Conservation (phyloP, 2,329 filamentous ascomycete genomes). For the Fusarium phyllophilum region DNA sequence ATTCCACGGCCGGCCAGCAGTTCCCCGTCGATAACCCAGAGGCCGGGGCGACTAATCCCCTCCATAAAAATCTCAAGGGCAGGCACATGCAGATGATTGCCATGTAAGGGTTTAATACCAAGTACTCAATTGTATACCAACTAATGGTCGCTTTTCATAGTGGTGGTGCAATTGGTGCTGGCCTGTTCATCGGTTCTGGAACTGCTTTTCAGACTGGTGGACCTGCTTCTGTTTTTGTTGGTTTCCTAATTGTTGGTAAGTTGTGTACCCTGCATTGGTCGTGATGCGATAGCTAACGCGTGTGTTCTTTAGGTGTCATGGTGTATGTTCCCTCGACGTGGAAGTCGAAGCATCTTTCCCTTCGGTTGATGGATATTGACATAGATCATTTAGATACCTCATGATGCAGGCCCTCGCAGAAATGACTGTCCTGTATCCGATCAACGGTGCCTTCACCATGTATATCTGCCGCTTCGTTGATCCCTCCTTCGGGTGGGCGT, state of each 20-base stretch:
- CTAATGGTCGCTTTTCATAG: background rate
- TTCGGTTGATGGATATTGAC: background rate
- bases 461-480: background rate
- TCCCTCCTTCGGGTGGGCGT: background rate
- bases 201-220: background rate
- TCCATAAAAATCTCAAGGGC: background rate
- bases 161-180: background rate
- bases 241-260: background rate
- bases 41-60: background rate
- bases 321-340: background rate
- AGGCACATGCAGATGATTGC: background rate
- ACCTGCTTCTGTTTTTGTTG: background rate
- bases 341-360: background rate
- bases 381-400: background rate
- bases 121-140: background rate
- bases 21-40: background rate
- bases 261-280: background rate
- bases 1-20: background rate
- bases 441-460: background rate
- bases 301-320: background rate
- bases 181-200: background rate
- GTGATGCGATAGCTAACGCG: background rate
- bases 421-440: background rate
- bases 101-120: background rate
- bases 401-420: background rate